A percentile compares a stretch with the other conserved stretches of the same genome.
Evolutionary conservation across 2,329 filamentous ascomycete species (phyloP).

Genomic region (Fusarium pilosicola): DNA sequence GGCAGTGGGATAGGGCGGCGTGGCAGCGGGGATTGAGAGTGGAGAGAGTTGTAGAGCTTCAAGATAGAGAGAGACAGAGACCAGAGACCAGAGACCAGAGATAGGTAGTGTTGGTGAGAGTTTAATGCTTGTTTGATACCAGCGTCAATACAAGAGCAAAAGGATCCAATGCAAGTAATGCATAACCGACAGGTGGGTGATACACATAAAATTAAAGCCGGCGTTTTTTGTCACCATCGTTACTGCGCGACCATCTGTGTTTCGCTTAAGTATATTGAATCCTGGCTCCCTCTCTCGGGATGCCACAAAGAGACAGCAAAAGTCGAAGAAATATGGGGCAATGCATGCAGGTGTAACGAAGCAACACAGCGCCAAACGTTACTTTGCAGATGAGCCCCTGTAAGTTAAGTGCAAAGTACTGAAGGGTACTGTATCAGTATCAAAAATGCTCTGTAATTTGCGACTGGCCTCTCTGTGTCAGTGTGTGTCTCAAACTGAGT

Average conservation of each 20-base stretch:
- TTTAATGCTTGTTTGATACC: not conserved
- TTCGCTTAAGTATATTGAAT: conserved; percentile 19
- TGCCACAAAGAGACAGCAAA: conserved; percentile 29
- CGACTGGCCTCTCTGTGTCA: not conserved
- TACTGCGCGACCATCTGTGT: conserved; percentile 15
- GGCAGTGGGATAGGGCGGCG: conserved; percentile 19
- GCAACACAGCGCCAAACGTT: conserved; percentile 28
- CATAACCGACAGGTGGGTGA: not conserved
- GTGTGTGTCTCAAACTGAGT: conserved; percentile 2
- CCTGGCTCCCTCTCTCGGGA: conserved; percentile 28
- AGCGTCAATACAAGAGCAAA: not conserved
- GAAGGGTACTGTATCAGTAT: not conserved
- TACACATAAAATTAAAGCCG: conserved; percentile 10
- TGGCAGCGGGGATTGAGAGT: conserved; percentile 22
- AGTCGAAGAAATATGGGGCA: conserved; percentile 17
- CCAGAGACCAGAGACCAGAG: not conserved
- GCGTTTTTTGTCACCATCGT: not conserved
- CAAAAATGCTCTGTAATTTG: not conserved
- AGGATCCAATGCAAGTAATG: conserved; percentile 1
- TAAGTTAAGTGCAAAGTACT: conserved; percentile 3
- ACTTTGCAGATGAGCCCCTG: conserved; percentile 27
- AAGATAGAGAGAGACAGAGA: not conserved
- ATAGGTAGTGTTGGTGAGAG: not conserved
- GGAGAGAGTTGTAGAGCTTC: conserved; percentile 8
- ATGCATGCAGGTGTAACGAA: conserved; percentile 35